Base-by-base conservation (phyloP, 73 alveolate genomes). In the Paraurostyla sp. region DNA sequence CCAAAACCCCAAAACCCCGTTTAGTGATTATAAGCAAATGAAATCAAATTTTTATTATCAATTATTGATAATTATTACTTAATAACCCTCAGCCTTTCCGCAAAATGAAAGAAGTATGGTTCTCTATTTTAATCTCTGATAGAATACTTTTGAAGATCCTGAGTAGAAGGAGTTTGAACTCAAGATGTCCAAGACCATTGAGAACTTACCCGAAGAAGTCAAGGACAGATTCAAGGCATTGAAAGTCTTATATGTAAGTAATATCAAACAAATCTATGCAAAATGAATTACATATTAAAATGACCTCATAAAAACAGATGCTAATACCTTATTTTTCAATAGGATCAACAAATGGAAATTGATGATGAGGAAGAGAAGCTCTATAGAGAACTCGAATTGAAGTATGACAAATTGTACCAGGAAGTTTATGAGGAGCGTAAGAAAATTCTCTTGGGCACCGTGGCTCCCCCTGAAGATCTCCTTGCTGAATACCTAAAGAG, bases 331-430 rank as follows among this genome's bases (percentile, higher is more conserved):
- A 25, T 25, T 75, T 2, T 32, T 78, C 25, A 33, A 29, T 32
- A 83, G 92, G 96, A 91, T 57, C 32, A 51, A 41, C 33, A 92
- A 81, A 86, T 87, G 85, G 76, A 93, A 42, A 62, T 94, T 49
- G 96, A 95, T 88, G 92, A 95, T 23, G 97, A 93, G 56, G 95
- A 90, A 83, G 90, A 90, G 62, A 92, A 89, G 80, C 91, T 84
- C 42, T 92, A 88, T 81, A 90, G 92, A 62, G 83, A 87, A 76
- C 89, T 95, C 29, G 96, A 95, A 54, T 76, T 85, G 68, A 91
- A 95, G 90, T 95, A 93, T 57, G 95, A 90, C 58, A 84, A 93
- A 78, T 87, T 93, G 46, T 92, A 88, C 54, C 85, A 81, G 41
- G 97, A 97, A 35, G 78, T 95, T 63, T 95, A 91, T 87, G 96